These are phyloP conservation scores for Delitschia confertaspora DNA, from an alignment of 495 filamentous ascomycete genomes.

Conservation along the genomic window DNA sequence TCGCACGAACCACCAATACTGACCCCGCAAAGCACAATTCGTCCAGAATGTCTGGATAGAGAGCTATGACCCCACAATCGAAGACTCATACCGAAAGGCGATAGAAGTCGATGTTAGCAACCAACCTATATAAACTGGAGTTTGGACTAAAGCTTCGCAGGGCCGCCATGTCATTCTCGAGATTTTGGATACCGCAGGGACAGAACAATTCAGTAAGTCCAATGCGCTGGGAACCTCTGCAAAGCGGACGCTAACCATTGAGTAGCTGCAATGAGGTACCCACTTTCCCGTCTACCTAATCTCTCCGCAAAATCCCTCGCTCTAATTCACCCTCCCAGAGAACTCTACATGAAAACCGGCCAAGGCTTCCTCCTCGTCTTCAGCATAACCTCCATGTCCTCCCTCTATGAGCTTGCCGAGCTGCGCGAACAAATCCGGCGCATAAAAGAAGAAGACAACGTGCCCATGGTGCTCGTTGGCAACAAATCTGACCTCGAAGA, in stretches of 20 bases:
- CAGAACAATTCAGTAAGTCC: conserved; percentile 91
- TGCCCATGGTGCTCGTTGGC: conserved; percentile 92
- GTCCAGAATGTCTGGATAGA: conserved; percentile 99
- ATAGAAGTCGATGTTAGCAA: conserved; percentile 82
- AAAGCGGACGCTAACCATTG: conserved; percentile 41
- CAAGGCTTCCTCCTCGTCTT: conserved; percentile 98
- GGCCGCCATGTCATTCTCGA: conserved; percentile 93
- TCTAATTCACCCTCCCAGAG: conserved; percentile 40
- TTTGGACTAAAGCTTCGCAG: conserved; percentile 39
- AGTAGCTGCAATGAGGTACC: conserved; percentile 27
- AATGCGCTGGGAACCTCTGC: conserved; percentile 50
- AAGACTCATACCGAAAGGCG: conserved; percentile 93
- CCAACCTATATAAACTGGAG: neutral
- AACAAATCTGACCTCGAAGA: conserved; percentile 97
- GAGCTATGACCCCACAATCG: conserved; percentile 96
- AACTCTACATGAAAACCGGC: conserved; percentile 90
- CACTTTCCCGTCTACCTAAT: conserved; percentile 8
- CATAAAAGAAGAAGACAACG: conserved; percentile 87
- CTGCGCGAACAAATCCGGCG: conserved; percentile 93
- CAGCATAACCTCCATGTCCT: conserved; percentile 83
- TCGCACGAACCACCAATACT: conserved; percentile 7
- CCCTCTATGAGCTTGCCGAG: conserved; percentile 75
- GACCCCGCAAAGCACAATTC: conserved; percentile 69
- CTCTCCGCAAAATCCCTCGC: neutral
- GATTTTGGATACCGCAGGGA: conserved; percentile 95